These are phyloP conservation scores for Yarrowia porcina DNA, from an alignment of 805 yeast genomes.

Conservation along the genomic window DNA sequence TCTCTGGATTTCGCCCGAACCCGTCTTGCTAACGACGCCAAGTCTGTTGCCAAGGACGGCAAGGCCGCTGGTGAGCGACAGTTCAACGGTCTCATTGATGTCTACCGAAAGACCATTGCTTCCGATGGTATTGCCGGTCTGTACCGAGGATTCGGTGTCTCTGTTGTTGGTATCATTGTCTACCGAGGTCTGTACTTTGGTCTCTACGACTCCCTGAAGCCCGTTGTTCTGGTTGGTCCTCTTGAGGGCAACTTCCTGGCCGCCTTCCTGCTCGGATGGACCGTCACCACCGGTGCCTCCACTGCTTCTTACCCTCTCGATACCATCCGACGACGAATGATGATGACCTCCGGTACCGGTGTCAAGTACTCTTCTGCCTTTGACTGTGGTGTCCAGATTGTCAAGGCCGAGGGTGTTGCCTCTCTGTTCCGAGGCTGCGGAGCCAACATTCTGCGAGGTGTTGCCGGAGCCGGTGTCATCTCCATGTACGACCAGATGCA, in stretches of 20 bases:
- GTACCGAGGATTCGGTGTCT: slow-evolving; percentile 99
- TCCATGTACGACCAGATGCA: slow-evolving; percentile 97
- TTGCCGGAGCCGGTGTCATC: slow-evolving; percentile 99
- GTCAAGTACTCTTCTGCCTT: slow-evolving; percentile 94
- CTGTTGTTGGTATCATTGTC: slow-evolving; percentile 94
- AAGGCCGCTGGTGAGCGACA: slow-evolving; percentile 84
- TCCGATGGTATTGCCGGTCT: slow-evolving; percentile 97
- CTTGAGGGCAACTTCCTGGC: slow-evolving; percentile 93
- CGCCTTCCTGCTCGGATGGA: slow-evolving; percentile 95
- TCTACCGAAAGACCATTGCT: slow-evolving; percentile 91
- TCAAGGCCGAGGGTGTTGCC: slow-evolving; percentile 90
- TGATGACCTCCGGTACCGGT: slow-evolving; percentile 99
- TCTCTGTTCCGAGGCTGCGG: slow-evolving; percentile 99
- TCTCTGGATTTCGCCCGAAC: slow-evolving; percentile 98
- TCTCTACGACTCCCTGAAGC: slow-evolving; percentile 94
- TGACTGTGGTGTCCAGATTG: slow-evolving; percentile 87
- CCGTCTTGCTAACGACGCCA: slow-evolving; percentile 88
- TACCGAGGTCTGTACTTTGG: slow-evolving; percentile 99
- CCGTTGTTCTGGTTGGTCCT: slow-evolving; percentile 89
- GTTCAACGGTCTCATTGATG: slow-evolving; percentile 96
- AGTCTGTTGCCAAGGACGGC: slow-evolving; percentile 65
- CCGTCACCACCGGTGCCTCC: slow-evolving; percentile 97
- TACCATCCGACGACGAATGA: slow-evolving; percentile 99
- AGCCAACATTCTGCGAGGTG: slow-evolving; percentile 99
- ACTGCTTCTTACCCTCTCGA: slow-evolving; percentile 99